These are phyloP conservation scores for Apiospora rasikravindrae DNA, from an alignment of 2,329 filamentous ascomycete genomes.

Conservation along the genomic window DNA sequence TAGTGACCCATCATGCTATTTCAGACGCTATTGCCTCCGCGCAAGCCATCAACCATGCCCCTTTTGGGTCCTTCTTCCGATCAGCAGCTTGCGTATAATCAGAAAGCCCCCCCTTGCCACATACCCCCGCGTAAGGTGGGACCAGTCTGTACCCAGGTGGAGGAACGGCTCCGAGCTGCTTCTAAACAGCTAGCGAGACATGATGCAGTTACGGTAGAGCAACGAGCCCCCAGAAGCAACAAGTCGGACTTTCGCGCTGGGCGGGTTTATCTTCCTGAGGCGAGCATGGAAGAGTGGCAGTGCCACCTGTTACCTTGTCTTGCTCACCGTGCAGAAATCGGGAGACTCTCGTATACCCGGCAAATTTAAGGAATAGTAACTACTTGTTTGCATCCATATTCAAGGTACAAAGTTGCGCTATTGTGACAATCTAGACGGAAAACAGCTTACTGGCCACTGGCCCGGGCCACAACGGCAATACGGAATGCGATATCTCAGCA, in stretches of 20 bases:
- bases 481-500: no score
- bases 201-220: not conserved
- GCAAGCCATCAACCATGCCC: not conserved
- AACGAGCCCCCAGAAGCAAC: not conserved
- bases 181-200: not conserved
- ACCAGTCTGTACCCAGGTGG: not conserved
- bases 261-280: not conserved
- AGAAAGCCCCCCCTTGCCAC: not conserved
- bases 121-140: not conserved
- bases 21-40: no score
- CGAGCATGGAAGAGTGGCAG: not conserved
- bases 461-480: no score
- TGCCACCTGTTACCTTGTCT: no score
- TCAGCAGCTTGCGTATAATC: not conserved
- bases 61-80: not conserved
- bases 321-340: no score
- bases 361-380: no score
- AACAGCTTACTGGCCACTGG: no score
- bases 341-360: no score
- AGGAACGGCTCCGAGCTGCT: not conserved
- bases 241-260: not conserved
- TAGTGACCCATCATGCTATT: no score
- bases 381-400: no score
- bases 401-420: no score
- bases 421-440: no score